Evolutionary conservation across 805 yeast genomes (phyloP), one percentile per base, ranked within the genome.

Genomic region (Hanseniaspora mollemarum): DNA sequence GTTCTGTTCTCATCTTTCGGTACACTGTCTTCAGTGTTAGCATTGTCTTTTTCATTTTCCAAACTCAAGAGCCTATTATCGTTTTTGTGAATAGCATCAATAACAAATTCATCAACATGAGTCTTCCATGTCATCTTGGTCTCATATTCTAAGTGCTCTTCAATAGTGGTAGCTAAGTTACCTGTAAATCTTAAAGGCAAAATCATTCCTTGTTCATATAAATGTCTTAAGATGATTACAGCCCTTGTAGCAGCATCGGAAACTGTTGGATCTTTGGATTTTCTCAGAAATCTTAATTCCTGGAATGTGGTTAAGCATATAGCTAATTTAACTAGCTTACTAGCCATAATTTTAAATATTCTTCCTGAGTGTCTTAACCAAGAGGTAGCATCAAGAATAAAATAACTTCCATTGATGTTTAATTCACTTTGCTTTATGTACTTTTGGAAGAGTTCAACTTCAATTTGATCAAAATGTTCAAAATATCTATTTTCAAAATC

Each of bases 361-460:
- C 81, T 72, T 1, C 90, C 94, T 62, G 87, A 82, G 59, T 82
- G 88, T 58, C 83, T 81, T 55, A 83, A 67, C 88, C 90, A 83
- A 52, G 82, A 77, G 56, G 84, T 83, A 1, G 92, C 83, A 63
- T 83, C 94, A 52, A 83, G 67, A 0, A 85, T 75, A 50, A 82
- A 71, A 57, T 71, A 72, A 0, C 85, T 38, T 2, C 25, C 51
- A 4, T 22, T 5, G 10, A 51, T 15, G 18, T 44, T 31, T 26
- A 51, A 19, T 4, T 33, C 36, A 10, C 26, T 25, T 13, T 39
- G 42, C 31, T 45, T 45, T 3, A 51, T 37, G 19, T 32, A 51
- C 28, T 36, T 40, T 28, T 46, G 43, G 29, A 51, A 51, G 26
- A 51, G 22, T 18, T 51, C 51, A 9, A 45, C 22, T 18, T 51